Evolutionary conservation across 2,329 filamentous ascomycete genomes (phyloP).

Genomic region (Daldinia eschscholtzii): DNA sequence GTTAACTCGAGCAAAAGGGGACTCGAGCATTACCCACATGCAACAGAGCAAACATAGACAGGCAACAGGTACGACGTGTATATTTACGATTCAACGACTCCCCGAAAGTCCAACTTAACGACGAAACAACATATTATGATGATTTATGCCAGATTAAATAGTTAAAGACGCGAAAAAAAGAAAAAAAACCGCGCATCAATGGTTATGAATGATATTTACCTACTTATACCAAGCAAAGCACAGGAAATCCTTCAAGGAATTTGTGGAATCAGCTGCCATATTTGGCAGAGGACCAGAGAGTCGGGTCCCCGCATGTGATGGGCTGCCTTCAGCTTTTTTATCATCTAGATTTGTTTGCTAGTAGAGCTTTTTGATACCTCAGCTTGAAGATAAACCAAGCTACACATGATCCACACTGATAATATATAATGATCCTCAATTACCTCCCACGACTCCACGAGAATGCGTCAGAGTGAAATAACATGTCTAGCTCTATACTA

Average conservation of each 20-base stretch:
- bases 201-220: slow-evolving; percentile 16
- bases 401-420: slow-evolving; percentile 2
- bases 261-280: slow-evolving; percentile 2
- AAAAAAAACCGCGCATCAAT: slow-evolving; percentile 10
- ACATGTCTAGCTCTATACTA: not conserved
- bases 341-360: not conserved
- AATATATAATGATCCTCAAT: slow-evolving; percentile 6
- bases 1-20: slow-evolving; percentile 35
- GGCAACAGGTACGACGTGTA: slow-evolving; percentile 39
- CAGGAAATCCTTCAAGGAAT: not conserved
- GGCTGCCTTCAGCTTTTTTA: not conserved
- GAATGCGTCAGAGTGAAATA: not conserved
- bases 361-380: not conserved
- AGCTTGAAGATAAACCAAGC: slow-evolving; percentile 2
- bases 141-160: slow-evolving; percentile 36
- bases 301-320: slow-evolving; percentile 1
- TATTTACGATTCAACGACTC: slow-evolving; percentile 43
- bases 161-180: slow-evolving; percentile 7
- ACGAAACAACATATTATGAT: slow-evolving; percentile 38
- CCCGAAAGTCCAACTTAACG: slow-evolving; percentile 33
- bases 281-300: slow-evolving; percentile 4
- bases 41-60: slow-evolving; percentile 37
- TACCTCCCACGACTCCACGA: not conserved
- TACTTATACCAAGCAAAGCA: slow-evolving; percentile 4
- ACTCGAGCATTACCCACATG: slow-evolving; percentile 34